Evolutionary conservation across 2,329 filamentous ascomycete genomes (phyloP).

Genomic region (Colletotrichum shisoi): DNA sequence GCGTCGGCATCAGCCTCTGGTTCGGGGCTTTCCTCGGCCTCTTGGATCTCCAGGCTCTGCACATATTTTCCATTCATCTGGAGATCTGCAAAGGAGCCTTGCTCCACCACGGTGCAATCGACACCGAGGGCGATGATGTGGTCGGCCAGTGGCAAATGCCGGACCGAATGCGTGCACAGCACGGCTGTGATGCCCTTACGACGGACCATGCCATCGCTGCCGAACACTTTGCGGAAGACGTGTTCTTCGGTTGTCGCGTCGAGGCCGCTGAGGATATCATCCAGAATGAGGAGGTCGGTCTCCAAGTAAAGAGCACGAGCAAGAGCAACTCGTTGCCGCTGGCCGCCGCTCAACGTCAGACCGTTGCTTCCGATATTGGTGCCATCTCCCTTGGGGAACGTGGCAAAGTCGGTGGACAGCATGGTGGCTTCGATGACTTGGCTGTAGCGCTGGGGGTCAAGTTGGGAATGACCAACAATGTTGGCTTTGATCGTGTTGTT

Average conservation of each 20-base stretch:
- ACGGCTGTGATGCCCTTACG: slow-evolving; percentile 44
- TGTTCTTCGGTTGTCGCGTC: slow-evolving; percentile 48
- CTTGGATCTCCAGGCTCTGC: slow-evolving; percentile 49
- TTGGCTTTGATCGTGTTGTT: slow-evolving; percentile 51
- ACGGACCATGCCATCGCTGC: slow-evolving; percentile 42
- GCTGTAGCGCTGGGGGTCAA: slow-evolving; percentile 47
- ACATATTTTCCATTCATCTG: slow-evolving; percentile 51
- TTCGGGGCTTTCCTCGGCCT: slow-evolving; percentile 33
- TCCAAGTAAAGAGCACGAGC: slow-evolving; percentile 48
- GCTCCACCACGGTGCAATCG: slow-evolving; percentile 53
- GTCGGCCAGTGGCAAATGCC: slow-evolving; percentile 53
- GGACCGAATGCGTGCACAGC: slow-evolving; percentile 52
- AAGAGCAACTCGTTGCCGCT: slow-evolving; percentile 44
- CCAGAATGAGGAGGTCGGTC: slow-evolving; percentile 46
- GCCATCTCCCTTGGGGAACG: slow-evolving; percentile 48
- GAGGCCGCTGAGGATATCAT: slow-evolving; percentile 50
- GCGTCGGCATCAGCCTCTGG: background rate
- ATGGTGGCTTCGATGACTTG: slow-evolving; percentile 49
- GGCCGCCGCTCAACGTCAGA: slow-evolving; percentile 55
- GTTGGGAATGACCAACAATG: slow-evolving; percentile 49
- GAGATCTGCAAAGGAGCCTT: slow-evolving; percentile 52
- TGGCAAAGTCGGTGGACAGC: slow-evolving; percentile 46
- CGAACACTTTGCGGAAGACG: slow-evolving; percentile 47
- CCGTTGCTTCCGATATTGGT: slow-evolving; percentile 54
- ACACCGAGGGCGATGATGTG: slow-evolving; percentile 55